These are phyloP conservation scores for Flaveria trinervia DNA, from an alignment of 129 eudicot genomes.

Conservation along the genomic window DNA sequence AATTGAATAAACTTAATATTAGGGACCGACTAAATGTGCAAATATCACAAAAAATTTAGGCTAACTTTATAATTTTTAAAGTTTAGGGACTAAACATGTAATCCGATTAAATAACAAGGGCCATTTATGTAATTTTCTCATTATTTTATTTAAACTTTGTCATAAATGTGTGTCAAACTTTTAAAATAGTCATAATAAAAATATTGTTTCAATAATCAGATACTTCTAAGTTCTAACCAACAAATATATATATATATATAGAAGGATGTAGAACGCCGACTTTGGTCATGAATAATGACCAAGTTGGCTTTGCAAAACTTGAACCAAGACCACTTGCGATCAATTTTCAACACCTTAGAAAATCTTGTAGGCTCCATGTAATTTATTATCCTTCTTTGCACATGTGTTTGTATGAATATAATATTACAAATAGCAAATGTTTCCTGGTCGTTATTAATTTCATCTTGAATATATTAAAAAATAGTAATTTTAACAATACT, in stretches of 20 bases:
- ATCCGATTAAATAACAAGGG: no score
- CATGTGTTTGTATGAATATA: no score
- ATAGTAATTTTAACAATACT: no score
- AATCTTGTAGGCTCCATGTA: background rate
- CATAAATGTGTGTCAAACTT: background rate
- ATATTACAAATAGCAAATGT: no score
- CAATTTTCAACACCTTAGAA: constrained; percentile 18
- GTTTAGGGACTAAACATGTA: no score
- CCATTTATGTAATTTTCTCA: no score
- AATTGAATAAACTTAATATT: no score
- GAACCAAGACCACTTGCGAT: constrained; percentile 8
- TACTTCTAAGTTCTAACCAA: background rate
- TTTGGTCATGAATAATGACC: constrained; percentile 29
- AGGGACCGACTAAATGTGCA: no score
- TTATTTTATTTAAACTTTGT: no score
- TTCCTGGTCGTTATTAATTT: background rate
- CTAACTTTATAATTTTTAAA: no score
- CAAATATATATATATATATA: background rate
- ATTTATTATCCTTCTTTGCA: no score
- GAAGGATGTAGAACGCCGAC: constrained; percentile 12
- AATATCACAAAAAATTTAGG: no score
- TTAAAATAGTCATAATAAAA: background rate
- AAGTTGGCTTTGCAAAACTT: constrained; percentile 23
- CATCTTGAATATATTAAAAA: background rate
- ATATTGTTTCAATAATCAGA: background rate